Evolutionary conservation across 106 monocot genomes (phyloP).

Genomic region (Ottelia alismoides): DNA sequence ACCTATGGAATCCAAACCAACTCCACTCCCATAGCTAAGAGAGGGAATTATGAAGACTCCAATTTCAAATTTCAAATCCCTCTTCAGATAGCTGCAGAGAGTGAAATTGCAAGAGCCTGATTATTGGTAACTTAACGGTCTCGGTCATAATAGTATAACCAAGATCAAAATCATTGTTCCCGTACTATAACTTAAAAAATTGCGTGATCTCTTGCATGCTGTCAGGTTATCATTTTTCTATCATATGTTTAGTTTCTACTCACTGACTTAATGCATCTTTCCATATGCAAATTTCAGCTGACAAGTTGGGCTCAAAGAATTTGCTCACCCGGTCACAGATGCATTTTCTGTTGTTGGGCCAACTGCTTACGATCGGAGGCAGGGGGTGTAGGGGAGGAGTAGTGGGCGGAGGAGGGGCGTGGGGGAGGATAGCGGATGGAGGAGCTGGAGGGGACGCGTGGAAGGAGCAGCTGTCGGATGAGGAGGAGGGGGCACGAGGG

Average conservation of each 20-base stretch:
- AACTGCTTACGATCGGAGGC: too few relatives aligned
- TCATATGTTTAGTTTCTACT: too few relatives aligned
- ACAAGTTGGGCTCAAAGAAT: slow-evolving; percentile 79
- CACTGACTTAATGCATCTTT: background rate
- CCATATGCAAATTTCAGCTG: slow-evolving; percentile 81
- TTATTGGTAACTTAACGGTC: slow-evolving; percentile 39
- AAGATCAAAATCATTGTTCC: too few relatives aligned
- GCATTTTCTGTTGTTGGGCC: slow-evolving; percentile 61
- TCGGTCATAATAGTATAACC: background rate
- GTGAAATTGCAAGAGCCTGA: slow-evolving; percentile 84
- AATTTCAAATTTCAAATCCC: slow-evolving; percentile 95
- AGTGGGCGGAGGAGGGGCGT: too few relatives aligned
- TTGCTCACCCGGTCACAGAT: slow-evolving; percentile 81
- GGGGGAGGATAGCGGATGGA: too few relatives aligned
- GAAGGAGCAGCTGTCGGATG: too few relatives aligned
- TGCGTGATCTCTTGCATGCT: background rate
- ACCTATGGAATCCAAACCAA: slow-evolving; percentile 94
- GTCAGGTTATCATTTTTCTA: background rate
- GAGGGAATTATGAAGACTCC: slow-evolving; percentile 78
- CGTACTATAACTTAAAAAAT: background rate
- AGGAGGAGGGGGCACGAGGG: too few relatives aligned
- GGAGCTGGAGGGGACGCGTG: too few relatives aligned
- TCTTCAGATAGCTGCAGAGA: slow-evolving; percentile 86
- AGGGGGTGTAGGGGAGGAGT: too few relatives aligned
- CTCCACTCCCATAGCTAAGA: slow-evolving; percentile 53